Percentiles rank a stretch among this genome's conserved stretches.
Evolutionary conservation across 106 monocot genomes (phyloP).

Genomic region (Alisma plantagoaquatica): DNA sequence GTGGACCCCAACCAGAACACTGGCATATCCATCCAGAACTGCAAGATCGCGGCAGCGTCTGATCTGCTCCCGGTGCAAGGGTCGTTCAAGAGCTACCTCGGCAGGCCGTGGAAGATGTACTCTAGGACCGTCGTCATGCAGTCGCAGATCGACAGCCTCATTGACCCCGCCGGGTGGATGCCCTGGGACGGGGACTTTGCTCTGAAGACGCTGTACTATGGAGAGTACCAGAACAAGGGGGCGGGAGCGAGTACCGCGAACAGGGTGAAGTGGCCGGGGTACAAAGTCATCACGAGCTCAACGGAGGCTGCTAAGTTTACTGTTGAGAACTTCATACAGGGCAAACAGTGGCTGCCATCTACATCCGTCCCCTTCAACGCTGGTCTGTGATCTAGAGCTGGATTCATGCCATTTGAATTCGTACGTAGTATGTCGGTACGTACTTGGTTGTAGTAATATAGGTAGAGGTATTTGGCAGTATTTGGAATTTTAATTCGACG

Average conservation of each 20-base stretch:
- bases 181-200: background rate
- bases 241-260: background rate
- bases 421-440: too few relatives aligned
- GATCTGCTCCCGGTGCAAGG: background rate
- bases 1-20: background rate
- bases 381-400: too few relatives aligned
- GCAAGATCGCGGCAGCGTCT: background rate
- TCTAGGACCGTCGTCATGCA: slow-evolving; percentile 7
- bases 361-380: slow-evolving; percentile 5
- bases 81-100: slow-evolving; percentile 2
- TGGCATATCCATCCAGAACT: slow-evolving; percentile 1
- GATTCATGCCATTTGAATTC: too few relatives aligned
- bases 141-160: background rate
- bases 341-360: slow-evolving; percentile 12
- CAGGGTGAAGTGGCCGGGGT: background rate
- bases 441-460: too few relatives aligned
- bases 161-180: background rate
- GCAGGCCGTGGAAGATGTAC: slow-evolving; percentile 7
- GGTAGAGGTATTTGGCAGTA: too few relatives aligned
- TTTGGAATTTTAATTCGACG: too few relatives aligned
- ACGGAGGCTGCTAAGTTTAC: slow-evolving; percentile 4
- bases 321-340: slow-evolving; percentile 12
- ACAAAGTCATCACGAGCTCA: background rate
- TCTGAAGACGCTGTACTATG: background rate
- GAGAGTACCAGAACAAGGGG: slow-evolving; percentile 1